These are phyloP conservation scores for Rosa persica DNA, from an alignment of 306 rosid species.

Conservation along the genomic window DNA sequence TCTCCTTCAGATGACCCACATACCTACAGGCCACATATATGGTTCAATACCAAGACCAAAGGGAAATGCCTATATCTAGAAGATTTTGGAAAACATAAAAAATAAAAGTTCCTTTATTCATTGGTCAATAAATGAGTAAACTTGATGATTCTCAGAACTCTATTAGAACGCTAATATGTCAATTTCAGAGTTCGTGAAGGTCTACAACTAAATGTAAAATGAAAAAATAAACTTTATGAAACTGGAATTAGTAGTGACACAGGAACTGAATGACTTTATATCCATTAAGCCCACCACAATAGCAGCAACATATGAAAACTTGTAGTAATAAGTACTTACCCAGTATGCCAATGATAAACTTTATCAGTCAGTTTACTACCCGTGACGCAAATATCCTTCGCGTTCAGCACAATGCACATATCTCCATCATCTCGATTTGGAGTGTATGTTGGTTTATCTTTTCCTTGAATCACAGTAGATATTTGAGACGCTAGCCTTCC, in stretches of 20 bases:
- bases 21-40: slow-evolving; percentile 54
- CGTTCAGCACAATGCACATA: slow-evolving; percentile 93
- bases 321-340: slow-evolving; percentile 44
- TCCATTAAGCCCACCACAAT: slow-evolving; percentile 11
- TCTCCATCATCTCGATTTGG: slow-evolving; percentile 94
- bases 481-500: slow-evolving; percentile 95
- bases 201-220: neutral
- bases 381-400: slow-evolving; percentile 78
- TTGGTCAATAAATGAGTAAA: neutral
- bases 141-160: neutral
- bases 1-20: slow-evolving; percentile 77
- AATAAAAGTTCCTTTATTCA: neutral
- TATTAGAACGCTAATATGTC: neutral
- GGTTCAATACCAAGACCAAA: slow-evolving; percentile 33
- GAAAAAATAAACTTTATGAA: neutral
- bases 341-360: slow-evolving; percentile 93
- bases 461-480: slow-evolving; percentile 89
- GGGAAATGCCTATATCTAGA: neutral
- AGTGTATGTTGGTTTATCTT: slow-evolving; percentile 89
- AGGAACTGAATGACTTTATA: slow-evolving; percentile 17
- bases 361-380: slow-evolving; percentile 90
- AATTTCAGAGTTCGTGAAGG: neutral
- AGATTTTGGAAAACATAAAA: neutral
- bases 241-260: neutral
- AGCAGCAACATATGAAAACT: slow-evolving; percentile 12